Evolutionary conservation across 192 early-diverging fungal species (phyloP).

Genomic region (Linnemannia schmuckeri): DNA sequence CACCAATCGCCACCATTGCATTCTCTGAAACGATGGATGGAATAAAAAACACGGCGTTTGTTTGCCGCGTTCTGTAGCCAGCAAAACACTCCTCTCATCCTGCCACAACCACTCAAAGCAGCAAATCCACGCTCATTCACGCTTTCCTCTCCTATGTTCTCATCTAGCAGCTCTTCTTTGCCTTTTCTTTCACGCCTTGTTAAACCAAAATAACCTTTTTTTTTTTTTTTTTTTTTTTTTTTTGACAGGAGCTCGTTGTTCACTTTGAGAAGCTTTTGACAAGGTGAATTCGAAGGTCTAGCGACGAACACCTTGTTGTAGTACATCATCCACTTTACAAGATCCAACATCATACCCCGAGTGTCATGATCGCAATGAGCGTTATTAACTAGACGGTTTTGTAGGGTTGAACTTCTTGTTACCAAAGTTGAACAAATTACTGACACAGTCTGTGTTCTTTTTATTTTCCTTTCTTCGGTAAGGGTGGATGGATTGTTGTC

Average conservation of each 20-base stretch:
- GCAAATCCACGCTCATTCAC: not conserved
- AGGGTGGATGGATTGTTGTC: slow-evolving; percentile 63
- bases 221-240: not conserved
- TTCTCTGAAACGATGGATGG: not conserved
- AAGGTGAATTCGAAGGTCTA: slow-evolving; percentile 23
- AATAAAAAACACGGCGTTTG: not conserved
- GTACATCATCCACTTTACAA: slow-evolving; percentile 25
- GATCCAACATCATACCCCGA: slow-evolving; percentile 7
- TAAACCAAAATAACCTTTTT: not conserved
- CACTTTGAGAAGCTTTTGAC: slow-evolving; percentile 58
- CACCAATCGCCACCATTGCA: not conserved
- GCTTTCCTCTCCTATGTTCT: not conserved
- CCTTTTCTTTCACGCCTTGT: not conserved
- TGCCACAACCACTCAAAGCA: not conserved
- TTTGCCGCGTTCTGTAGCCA: not conserved
- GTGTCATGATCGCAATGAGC: not conserved
- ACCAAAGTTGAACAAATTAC: not conserved
- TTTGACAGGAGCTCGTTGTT: slow-evolving; percentile 46
- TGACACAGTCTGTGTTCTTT: not conserved
- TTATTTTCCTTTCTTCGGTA: not conserved
- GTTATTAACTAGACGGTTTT: not conserved
- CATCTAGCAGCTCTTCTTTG: not conserved
- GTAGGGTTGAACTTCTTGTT: not conserved
- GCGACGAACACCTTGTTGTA: not conserved
- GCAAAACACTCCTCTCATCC: not conserved